Evolutionary conservation across 805 yeast species (phyloP), one percentile per base, ranked within the genome.

Genomic region (Kodamaea leandrae): DNA sequence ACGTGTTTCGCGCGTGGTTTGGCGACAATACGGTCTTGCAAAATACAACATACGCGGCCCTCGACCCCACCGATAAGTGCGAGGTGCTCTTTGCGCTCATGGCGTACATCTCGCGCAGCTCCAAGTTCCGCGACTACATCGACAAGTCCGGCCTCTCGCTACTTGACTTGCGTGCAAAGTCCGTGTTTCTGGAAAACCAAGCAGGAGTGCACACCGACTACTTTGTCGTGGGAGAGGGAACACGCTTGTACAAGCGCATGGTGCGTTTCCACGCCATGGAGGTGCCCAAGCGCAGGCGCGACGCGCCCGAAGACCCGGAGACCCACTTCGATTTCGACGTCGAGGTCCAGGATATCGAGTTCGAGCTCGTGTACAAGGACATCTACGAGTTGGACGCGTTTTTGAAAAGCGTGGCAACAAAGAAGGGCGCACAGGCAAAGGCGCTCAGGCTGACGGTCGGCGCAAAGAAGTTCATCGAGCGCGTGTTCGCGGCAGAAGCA

Each of bases 21-120:
- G 71, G 70, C 3, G 45, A 41, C 13, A 52, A 55, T 2, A 63
- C 70, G 10, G 63, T 68, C 2, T 51, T 66, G 41, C 55, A 57
- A 2, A 64, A 66, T 4, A 12, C 16, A 13, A 13, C 32, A 6
- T 15, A 9, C 32, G 51, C 44, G 12, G 39, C 53, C 9, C 58
- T 79, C 17, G 59, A 62, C 6, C 52, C 78, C 4, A 49, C 56
- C 2, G 78, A 71, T n/a, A 76, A 77, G 47, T 63, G 79, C 40
- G 77, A 75, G 26, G 63, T 79, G 3, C 51, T 78, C 4, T 72
- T 70, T 48, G 54, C 64, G 2, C 53, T 80, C 50, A 63, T 78
- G 12, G 52, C 61, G 5, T 68, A 71, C 45, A 53, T 71, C 6
- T 68, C 78, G 29, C 63, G 61, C 36, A 58, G 65, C 38, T 71